A percentile compares a stretch with the other conserved stretches of the same genome.
These are phyloP conservation scores for Serendipita sp. DNA, from an alignment of 1,284 basidiomycete species.

Conservation along the genomic window DNA sequence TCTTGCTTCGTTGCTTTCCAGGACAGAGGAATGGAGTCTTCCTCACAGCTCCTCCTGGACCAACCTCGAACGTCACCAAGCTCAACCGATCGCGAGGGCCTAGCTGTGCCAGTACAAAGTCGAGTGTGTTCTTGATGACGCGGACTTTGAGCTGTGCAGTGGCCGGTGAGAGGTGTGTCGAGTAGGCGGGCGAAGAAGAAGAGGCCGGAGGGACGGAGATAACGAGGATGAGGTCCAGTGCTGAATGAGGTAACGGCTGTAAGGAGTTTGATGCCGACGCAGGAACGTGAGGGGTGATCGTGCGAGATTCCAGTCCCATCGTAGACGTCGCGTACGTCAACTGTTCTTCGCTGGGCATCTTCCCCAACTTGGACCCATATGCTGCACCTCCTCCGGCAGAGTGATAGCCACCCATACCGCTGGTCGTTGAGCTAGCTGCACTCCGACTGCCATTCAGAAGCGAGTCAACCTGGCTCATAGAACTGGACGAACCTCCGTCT, in stretches of 20 bases:
- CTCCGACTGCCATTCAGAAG: constrained; percentile 23
- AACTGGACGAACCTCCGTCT: constrained; percentile 20
- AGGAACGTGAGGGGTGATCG: constrained; percentile 57
- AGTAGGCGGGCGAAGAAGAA: background rate
- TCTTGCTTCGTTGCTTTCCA: constrained; percentile 53
- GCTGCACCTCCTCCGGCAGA: background rate
- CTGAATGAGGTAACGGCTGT: constrained; percentile 66
- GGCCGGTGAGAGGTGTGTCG: constrained; percentile 44
- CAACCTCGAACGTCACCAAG: constrained; percentile 80
- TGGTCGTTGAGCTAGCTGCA: constrained; percentile 16
- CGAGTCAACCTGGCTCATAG: constrained; percentile 58
- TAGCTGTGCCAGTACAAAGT: constrained; percentile 68
- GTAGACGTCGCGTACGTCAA: constrained; percentile 30
- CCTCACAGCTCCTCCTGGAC: constrained; percentile 59
- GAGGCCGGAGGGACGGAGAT: constrained; percentile 65
- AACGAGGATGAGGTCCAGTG: constrained; percentile 84
- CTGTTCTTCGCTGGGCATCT: background rate
- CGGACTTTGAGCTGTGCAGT: constrained; percentile 72
- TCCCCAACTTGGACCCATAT: background rate
- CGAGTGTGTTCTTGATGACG: constrained; percentile 71
- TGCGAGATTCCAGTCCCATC: constrained; percentile 28
- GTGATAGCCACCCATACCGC: background rate
- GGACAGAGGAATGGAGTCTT: constrained; percentile 79
- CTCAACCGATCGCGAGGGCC: constrained; percentile 66
- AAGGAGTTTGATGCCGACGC: constrained; percentile 63